phyloP scores from a whole-genome alignment of 2,329 filamentous ascomycete genomes.

The Calonectria pauciramosa region DNA sequence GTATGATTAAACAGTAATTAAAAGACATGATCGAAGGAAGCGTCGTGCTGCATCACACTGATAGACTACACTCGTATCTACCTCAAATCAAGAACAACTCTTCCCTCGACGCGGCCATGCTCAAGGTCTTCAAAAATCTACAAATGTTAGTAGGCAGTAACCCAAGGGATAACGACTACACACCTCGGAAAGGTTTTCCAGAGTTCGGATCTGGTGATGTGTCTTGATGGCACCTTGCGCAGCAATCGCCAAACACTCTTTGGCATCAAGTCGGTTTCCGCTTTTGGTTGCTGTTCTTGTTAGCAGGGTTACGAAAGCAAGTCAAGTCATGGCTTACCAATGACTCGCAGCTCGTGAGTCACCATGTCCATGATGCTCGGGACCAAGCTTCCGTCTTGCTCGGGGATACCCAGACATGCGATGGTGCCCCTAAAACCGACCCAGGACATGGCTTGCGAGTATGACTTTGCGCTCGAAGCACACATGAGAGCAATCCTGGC shows the following conservation, averaged over 20 bases:
- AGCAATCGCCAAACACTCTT: slow-evolving; percentile 24
- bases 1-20: too few species aligned
- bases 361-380: slow-evolving; percentile 17
- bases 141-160: not conserved
- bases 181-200: slow-evolving; percentile 18
- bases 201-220: slow-evolving; percentile 10
- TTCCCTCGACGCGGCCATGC: slow-evolving; percentile 16
- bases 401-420: slow-evolving; percentile 32
- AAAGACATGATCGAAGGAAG: too few species aligned
- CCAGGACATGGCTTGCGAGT: slow-evolving; percentile 17
- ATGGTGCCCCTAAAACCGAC: not conserved
- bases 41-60: too few species aligned
- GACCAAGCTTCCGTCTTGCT: slow-evolving; percentile 6
- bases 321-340: not conserved
- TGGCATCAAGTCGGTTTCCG: slow-evolving; percentile 18
- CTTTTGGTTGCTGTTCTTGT: slow-evolving; percentile 14
- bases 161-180: not conserved
- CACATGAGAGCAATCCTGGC: slow-evolving; percentile 40
- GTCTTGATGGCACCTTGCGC: slow-evolving; percentile 1
- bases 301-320: not conserved
- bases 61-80: not conserved
- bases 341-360: slow-evolving; percentile 14
- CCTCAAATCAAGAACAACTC: slow-evolving; percentile 20
- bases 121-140: slow-evolving; percentile 22
- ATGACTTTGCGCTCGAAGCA: slow-evolving; percentile 37